These are phyloP conservation scores for Trifolium fragiferum DNA, from an alignment of 306 rosid genomes.

Conservation along the genomic window DNA sequence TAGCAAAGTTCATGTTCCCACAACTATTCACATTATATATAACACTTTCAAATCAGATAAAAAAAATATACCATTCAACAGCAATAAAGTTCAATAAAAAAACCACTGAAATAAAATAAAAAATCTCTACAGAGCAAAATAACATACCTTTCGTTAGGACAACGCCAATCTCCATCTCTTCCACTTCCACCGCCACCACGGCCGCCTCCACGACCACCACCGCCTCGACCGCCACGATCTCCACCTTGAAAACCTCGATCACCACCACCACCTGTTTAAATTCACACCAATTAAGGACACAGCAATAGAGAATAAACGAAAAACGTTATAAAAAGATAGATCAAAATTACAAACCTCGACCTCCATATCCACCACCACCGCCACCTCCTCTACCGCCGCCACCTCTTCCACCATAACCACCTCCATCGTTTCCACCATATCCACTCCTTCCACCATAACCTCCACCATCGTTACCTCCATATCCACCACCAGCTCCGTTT, in stretches of 20 bases:
- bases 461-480: constrained; percentile 37
- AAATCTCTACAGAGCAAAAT: neutral
- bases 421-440: constrained; percentile 43
- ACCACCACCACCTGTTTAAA: constrained; percentile 64
- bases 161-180: constrained; percentile 97
- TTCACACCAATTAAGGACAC: constrained; percentile 22
- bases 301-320: neutral
- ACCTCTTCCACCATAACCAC: constrained; percentile 49
- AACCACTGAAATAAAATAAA: neutral
- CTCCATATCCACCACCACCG: constrained; percentile 68
- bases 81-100: constrained; percentile 2
- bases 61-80: neutral
- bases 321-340: neutral
- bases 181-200: constrained; percentile 86
- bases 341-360: constrained; percentile 67
- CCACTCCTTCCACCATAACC: constrained; percentile 60
- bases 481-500: constrained; percentile 37
- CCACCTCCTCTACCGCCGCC: constrained; percentile 40
- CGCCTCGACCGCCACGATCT: constrained; percentile 79
- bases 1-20: constrained; percentile 92
- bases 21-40: constrained; percentile 59
- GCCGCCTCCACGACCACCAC: constrained; percentile 60
- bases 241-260: constrained; percentile 85
- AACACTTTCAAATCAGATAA: constrained; percentile 33
- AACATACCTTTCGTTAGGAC: constrained; percentile 80